These are phyloP conservation scores for Vitis hybrid DNA, from an alignment of 177 flowering plant genomes.

Conservation along the genomic window DNA sequence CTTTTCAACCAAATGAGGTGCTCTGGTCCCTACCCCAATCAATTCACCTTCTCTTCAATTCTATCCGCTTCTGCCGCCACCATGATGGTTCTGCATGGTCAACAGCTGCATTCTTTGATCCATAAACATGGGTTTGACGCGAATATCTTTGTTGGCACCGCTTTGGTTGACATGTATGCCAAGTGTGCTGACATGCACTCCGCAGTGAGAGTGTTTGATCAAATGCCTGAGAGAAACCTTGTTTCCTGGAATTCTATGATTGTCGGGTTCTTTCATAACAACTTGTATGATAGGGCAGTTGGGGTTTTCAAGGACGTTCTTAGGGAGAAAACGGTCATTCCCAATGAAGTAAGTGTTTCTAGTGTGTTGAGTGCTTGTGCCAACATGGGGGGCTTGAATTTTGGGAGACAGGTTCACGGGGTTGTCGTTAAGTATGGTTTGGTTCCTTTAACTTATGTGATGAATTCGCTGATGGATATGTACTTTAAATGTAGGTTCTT, in stretches of 20 bases:
- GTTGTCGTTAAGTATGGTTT: constrained; percentile 40
- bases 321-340: constrained; percentile 24
- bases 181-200: constrained; percentile 34
- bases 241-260: constrained; percentile 74
- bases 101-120: constrained; percentile 47
- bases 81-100: constrained; percentile 28
- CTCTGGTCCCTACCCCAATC: constrained; percentile 42
- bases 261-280: constrained; percentile 47
- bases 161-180: constrained; percentile 57
- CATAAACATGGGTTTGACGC: constrained; percentile 40
- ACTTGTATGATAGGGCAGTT: constrained; percentile 35
- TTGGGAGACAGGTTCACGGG: constrained; percentile 64
- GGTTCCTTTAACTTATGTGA: constrained; percentile 33
- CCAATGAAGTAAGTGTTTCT: constrained; percentile 60
- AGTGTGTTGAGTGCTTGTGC: constrained; percentile 58
- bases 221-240: constrained; percentile 57
- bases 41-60: constrained; percentile 59
- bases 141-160: constrained; percentile 53
- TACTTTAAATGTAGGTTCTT: constrained; percentile 55
- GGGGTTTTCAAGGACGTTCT: constrained; percentile 31
- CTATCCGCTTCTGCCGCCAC: constrained; percentile 46
- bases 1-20: constrained; percentile 45
- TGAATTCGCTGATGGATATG: constrained; percentile 63
- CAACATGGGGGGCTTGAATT: constrained; percentile 23
- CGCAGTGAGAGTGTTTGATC: constrained; percentile 50